phyloP scores from a whole-genome alignment of 106 monocot genomes.

The Dendrobium huoshanense region DNA sequence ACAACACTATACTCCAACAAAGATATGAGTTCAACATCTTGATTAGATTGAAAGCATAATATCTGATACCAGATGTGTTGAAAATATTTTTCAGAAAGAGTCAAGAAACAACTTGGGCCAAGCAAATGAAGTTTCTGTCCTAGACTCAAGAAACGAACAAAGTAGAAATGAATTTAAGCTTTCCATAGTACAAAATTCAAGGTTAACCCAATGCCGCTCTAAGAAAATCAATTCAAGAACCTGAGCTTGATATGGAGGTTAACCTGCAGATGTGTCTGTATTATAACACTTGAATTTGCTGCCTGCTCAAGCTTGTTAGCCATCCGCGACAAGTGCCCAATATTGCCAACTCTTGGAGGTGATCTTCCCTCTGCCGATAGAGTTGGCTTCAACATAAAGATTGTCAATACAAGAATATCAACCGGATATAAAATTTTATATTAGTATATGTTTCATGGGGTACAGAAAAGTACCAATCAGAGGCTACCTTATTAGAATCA shows the following conservation, averaged over 20 bases:
- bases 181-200: not conserved
- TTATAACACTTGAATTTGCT: conserved; percentile 37
- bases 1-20: not conserved
- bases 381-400: conserved; percentile 50
- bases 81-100: not conserved
- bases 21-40: not conserved
- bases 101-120: not conserved
- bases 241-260: not conserved
- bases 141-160: not conserved
- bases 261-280: conserved; percentile 85
- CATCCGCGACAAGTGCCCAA: conserved; percentile 78
- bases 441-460: not conserved
- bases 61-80: no score
- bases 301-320: conserved; percentile 83
- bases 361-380: conserved; percentile 36
- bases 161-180: not conserved
- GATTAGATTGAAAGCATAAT: no score
- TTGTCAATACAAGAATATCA: not conserved
- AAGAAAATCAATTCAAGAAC: not conserved
- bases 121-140: not conserved
- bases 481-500: conserved; percentile 48
- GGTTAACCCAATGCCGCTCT: not conserved
- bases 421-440: not conserved
- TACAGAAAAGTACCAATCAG: not conserved
- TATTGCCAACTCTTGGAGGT: conserved; percentile 73